phyloP scores from a whole-genome alignment of 352 stramenopile species.

The Phytophthora tubulina region DNA sequence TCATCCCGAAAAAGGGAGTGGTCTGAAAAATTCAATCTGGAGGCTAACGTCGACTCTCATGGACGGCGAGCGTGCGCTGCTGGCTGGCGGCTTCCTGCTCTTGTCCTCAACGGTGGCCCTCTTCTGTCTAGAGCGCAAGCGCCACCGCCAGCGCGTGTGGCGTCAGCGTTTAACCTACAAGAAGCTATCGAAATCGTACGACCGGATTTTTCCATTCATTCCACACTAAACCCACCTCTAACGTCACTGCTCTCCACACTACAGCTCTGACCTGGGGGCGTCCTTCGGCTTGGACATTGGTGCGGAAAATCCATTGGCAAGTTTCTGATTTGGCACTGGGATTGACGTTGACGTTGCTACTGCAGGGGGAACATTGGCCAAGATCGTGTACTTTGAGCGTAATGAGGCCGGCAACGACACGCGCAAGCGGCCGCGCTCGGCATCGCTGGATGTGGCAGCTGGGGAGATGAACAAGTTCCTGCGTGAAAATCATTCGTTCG shows the following conservation, averaged over 20 bases:
- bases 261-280: conserved; percentile 84
- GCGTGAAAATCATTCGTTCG: conserved; percentile 83
- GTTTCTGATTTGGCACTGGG: conserved; percentile 3
- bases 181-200: conserved; percentile 87
- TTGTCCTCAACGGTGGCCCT: conserved; percentile 74
- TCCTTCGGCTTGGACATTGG: conserved; percentile 90
- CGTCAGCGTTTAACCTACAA: conserved; percentile 83
- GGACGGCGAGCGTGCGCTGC: conserved; percentile 32
- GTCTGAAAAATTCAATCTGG: conserved; percentile 18
- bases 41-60: not conserved
- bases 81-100: conserved; percentile 76
- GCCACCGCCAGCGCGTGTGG: conserved; percentile 73
- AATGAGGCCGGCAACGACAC: conserved; percentile 50
- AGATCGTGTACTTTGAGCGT: conserved; percentile 97
- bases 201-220: not conserved
- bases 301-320: conserved; percentile 25
- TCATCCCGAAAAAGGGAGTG: not conserved
- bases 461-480: conserved; percentile 91
- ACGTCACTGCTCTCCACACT: not conserved
- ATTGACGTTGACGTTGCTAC: conserved; percentile 4
- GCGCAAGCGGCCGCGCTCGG: conserved; percentile 72
- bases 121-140: conserved; percentile 75
- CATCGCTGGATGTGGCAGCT: conserved; percentile 81
- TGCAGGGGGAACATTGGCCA: conserved; percentile 92
- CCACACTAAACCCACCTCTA: not conserved